A percentile compares a stretch with the other conserved stretches of the same genome.
Conservation (phyloP, 1,284 basidiomycete genomes). For the Malassezia dermatis region DNA sequence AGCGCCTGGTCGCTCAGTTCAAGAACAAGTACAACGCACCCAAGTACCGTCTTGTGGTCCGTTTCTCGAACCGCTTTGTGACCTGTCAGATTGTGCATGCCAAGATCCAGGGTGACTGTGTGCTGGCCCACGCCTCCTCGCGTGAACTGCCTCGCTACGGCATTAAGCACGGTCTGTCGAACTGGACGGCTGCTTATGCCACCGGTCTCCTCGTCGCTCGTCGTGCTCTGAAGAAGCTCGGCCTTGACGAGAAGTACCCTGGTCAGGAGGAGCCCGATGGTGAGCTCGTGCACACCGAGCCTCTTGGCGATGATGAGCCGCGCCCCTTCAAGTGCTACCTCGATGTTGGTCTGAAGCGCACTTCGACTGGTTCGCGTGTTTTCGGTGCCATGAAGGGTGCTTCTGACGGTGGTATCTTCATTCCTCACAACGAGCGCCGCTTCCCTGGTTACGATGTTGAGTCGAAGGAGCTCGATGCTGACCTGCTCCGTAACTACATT, state of each 20-base stretch:
- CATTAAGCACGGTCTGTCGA: constrained; percentile 94
- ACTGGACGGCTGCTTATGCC: constrained; percentile 98
- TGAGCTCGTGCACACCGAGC: constrained; percentile 68
- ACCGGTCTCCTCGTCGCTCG: constrained; percentile 92
- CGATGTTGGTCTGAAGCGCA: constrained; percentile 95
- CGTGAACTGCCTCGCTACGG: constrained; percentile 90
- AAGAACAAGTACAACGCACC: constrained; percentile 99
- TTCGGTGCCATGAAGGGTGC: constrained; percentile 99
- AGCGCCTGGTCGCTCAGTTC: constrained; percentile 88
- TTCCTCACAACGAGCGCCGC: constrained; percentile 94
- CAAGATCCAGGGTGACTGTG: constrained; percentile 90
- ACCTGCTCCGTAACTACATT: constrained; percentile 95
- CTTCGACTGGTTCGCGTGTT: constrained; percentile 92
- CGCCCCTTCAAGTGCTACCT: constrained; percentile 98
- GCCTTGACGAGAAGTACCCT: constrained; percentile 96
- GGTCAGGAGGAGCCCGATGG: constrained; percentile 89
- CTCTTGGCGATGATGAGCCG: constrained; percentile 81
- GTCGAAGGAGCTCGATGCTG: constrained; percentile 83
- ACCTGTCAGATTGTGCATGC: constrained; percentile 74
- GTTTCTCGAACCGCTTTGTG: constrained; percentile 55
- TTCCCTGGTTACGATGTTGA: constrained; percentile 98
- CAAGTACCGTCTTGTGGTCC: constrained; percentile 96
- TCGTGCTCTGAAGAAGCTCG: constrained; percentile 86
- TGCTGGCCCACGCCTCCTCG: constrained; percentile 62
- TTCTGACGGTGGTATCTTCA: constrained; percentile 92